phyloP scores from a whole-genome alignment of 73 alveolate genomes.

The Stentor roeselii region DNA sequence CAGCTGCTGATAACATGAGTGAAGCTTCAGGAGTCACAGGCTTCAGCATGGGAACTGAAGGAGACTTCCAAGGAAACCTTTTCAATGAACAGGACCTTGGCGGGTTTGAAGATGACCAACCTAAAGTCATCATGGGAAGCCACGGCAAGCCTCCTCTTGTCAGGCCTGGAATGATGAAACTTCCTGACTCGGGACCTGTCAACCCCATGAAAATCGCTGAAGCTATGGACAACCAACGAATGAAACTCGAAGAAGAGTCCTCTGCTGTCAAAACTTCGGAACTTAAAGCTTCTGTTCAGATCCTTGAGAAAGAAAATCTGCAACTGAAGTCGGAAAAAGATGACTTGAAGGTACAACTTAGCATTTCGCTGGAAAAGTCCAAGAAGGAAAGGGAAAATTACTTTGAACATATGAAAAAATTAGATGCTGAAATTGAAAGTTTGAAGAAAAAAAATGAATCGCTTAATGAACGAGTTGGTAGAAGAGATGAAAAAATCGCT shows the following conservation, averaged over 20 bases:
- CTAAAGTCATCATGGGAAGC: not conserved
- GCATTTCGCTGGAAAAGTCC: not conserved
- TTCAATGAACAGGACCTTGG: conserved; percentile 7
- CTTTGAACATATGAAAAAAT: not conserved
- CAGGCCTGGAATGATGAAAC: not conserved
- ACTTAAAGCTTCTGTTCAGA: not conserved
- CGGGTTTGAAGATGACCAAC: not conserved
- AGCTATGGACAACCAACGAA: conserved; percentile 9
- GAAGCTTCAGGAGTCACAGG: conserved; percentile 28
- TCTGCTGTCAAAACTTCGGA: not conserved
- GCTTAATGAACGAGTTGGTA: not conserved
- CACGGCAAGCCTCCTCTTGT: not conserved
- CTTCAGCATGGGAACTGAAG: conserved; percentile 27
- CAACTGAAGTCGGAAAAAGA: conserved; percentile 17
- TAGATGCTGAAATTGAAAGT: not conserved
- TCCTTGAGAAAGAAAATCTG: not conserved
- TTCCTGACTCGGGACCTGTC: conserved; percentile 20
- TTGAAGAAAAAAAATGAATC: conserved; percentile 4
- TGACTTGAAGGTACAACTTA: not conserved
- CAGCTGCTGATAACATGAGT: conserved; percentile 23
- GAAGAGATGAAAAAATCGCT: conserved; percentile 11
- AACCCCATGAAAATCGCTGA: conserved; percentile 7
- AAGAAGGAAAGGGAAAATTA: conserved; percentile 10
- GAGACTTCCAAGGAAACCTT: not conserved
- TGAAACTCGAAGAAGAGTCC: not conserved